phyloP scores from a whole-genome alignment of 2,329 filamentous ascomycete species.

The Ophiocordyceps australis region DNA sequence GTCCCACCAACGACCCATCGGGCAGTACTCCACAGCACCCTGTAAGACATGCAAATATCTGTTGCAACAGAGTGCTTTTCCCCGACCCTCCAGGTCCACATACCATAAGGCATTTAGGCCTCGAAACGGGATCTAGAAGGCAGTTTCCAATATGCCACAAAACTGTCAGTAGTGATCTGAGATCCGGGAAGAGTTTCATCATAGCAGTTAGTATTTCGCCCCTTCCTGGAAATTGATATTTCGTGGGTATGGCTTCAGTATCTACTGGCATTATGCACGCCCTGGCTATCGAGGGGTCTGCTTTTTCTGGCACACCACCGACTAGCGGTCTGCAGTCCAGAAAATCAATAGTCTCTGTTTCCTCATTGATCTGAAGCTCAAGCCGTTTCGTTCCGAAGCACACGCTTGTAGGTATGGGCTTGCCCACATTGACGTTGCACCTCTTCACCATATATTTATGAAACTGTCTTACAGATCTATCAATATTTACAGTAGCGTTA shows the following conservation, averaged over 20 bases:
- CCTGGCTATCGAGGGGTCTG: neutral
- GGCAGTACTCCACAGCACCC: neutral
- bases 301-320: neutral
- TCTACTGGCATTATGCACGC: neutral
- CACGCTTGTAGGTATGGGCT: neutral
- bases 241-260: neutral
- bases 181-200: neutral
- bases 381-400: neutral
- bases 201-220: neutral
- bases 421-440: neutral
- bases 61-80: neutral
- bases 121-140: neutral
- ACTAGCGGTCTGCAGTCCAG: neutral
- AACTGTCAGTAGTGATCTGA: neutral
- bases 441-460: neutral
- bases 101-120: neutral
- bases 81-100: neutral
- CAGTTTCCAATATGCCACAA: neutral
- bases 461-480: neutral
- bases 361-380: neutral
- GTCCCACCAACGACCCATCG: neutral
- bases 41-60: neutral
- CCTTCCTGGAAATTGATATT: neutral
- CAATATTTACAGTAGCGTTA: slow-evolving; percentile 1
- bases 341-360: neutral